A percentile compares a stretch with the other conserved stretches of the same genome.
Conservation (phyloP, 441 rosid genomes). For the Melastoma candidum region DNA sequence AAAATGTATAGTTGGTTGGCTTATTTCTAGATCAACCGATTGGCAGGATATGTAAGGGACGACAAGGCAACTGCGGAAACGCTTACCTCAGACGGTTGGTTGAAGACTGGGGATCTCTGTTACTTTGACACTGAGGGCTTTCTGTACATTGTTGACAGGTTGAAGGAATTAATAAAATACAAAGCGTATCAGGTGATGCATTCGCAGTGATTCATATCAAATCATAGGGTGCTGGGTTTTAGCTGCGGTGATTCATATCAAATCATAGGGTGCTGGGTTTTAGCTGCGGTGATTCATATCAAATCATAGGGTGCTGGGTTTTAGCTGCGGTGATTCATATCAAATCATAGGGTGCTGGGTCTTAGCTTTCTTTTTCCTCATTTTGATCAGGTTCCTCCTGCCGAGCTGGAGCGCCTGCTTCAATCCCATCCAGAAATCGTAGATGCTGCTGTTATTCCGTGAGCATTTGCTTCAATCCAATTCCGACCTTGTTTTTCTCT, state of each 20-base stretch:
- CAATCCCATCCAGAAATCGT: constrained; percentile 62
- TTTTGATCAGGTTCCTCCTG: constrained; percentile 67
- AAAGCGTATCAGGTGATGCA: constrained; percentile 72
- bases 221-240: constrained; percentile 1
- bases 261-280: constrained; percentile 1
- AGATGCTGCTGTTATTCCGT: constrained; percentile 93
- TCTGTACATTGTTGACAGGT: constrained; percentile 66
- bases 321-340: background rate
- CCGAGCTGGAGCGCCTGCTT: constrained; percentile 72
- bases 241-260: too few species aligned
- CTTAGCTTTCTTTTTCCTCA: constrained; percentile 1
- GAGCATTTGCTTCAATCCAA: constrained; percentile 15
- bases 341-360: background rate
- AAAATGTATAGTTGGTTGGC: too few species aligned
- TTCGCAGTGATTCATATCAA: background rate
- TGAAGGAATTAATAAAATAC: constrained; percentile 88
- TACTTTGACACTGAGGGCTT: constrained; percentile 62
- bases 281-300: background rate
- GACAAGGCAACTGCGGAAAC: constrained; percentile 84
- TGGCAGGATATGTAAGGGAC: constrained; percentile 68
- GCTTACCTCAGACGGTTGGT: constrained; percentile 77
- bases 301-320: background rate
- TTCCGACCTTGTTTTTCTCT: too few species aligned
- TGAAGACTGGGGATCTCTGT: constrained; percentile 89
- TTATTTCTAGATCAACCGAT: too few species aligned